phyloP scores from a whole-genome alignment of 768 basidiomycete genomes.

The Clitopilus passeckerianus region DNA sequence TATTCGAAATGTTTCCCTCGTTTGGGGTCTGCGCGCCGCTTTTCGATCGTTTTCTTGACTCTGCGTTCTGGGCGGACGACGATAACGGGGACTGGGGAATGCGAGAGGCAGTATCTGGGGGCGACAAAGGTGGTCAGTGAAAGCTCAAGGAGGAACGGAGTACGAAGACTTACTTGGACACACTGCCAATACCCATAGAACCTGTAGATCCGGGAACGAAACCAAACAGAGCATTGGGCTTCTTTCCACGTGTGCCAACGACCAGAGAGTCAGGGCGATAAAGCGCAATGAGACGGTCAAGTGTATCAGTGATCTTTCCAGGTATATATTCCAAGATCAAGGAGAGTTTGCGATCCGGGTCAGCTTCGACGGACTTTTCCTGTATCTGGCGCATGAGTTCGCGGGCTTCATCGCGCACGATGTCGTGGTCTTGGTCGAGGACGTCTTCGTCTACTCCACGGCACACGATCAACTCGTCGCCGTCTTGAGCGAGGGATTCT shows the following conservation, averaged over 20 bases:
- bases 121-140: neutral
- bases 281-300: constrained; percentile 88
- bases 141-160: neutral
- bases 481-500: constrained; percentile 77
- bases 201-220: constrained; percentile 27
- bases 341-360: constrained; percentile 79
- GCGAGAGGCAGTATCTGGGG: constrained; percentile 74
- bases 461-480: constrained; percentile 90
- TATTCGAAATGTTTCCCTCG: constrained; percentile 74
- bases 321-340: constrained; percentile 94
- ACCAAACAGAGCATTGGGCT: constrained; percentile 30
- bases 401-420: constrained; percentile 80
- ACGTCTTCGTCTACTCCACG: constrained; percentile 88
- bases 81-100: constrained; percentile 93
- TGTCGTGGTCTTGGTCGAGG: constrained; percentile 72
- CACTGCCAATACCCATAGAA: constrained; percentile 39
- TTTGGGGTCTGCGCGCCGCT: constrained; percentile 85
- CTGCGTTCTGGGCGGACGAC: constrained; percentile 91
- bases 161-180: constrained; percentile 34
- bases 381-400: constrained; percentile 78
- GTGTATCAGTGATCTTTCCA: constrained; percentile 82
- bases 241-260: constrained; percentile 82
- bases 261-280: constrained; percentile 91
- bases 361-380: constrained; percentile 73
- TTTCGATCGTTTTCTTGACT: constrained; percentile 78